A percentile compares a stretch with the other conserved stretches of the same genome.
Conservation (phyloP, 2,329 filamentous ascomycete species). For the Penicillium thymicola region DNA sequence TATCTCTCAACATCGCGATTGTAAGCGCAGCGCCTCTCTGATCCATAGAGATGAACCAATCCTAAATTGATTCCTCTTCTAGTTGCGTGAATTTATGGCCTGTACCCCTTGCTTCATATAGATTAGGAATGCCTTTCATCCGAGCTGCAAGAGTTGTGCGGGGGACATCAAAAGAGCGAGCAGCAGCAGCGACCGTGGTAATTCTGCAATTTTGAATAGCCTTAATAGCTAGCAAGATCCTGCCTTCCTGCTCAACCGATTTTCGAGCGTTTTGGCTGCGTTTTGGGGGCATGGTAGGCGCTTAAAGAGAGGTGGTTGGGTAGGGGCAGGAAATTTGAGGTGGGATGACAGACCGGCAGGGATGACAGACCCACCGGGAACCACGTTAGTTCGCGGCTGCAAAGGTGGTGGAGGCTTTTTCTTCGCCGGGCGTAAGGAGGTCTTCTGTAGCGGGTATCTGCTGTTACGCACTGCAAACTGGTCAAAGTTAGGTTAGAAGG, state of each 20-base stretch:
- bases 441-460: too few relatives aligned
- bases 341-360: too few relatives aligned
- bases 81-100: slow-evolving; percentile 1
- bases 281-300: background rate
- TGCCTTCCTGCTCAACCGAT: background rate
- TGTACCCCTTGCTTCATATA: background rate
- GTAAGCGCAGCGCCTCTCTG: background rate
- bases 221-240: slow-evolving; percentile 1
- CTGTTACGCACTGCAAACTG: too few relatives aligned
- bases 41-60: background rate
- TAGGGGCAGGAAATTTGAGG: too few relatives aligned
- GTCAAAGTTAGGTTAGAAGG: too few relatives aligned
- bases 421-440: too few relatives aligned
- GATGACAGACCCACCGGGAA: too few relatives aligned
- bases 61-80: background rate
- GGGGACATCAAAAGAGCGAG: background rate
- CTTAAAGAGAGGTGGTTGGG: too few relatives aligned
- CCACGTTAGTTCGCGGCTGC: too few relatives aligned
- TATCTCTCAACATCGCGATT: background rate
- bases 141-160: background rate
- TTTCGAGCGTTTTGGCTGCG: background rate
- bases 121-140: background rate
- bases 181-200: background rate
- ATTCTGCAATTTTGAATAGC: background rate
- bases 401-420: too few relatives aligned